Conservation (phyloP, 2,329 filamentous ascomycete species). For the Pestalotiopsis sp. region DNA sequence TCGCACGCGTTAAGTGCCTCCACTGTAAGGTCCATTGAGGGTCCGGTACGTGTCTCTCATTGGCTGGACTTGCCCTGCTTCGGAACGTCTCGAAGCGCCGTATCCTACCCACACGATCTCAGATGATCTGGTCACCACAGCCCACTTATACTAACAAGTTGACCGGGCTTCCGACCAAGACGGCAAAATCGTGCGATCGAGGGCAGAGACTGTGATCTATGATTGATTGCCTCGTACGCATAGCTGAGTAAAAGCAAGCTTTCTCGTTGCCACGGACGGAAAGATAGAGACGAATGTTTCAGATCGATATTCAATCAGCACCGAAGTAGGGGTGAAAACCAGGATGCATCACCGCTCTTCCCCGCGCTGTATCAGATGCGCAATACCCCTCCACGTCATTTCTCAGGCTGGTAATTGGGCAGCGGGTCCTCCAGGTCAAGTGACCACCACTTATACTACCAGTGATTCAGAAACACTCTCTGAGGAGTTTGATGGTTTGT, state of each 20-base stretch:
- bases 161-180: background rate
- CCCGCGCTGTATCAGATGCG: background rate
- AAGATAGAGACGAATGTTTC: background rate
- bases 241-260: background rate
- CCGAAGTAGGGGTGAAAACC: background rate
- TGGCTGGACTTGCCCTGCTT: slow-evolving; percentile 17
- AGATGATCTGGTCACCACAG: slow-evolving; percentile 7
- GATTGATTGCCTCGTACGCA: background rate
- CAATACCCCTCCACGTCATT: background rate
- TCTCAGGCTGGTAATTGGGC: background rate
- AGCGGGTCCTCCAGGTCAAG: background rate
- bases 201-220: background rate
- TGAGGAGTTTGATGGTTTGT: background rate
- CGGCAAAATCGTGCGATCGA: background rate
- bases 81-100: slow-evolving; percentile 21
- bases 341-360: background rate
- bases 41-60: slow-evolving; percentile 16
- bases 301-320: background rate
- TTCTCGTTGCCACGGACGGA: background rate
- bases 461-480: background rate
- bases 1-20: background rate
- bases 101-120: slow-evolving; percentile 18
- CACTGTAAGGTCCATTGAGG: slow-evolving; percentile 12
- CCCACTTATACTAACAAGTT: background rate
- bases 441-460: background rate